These are phyloP conservation scores for Botrytis tulipae DNA, from an alignment of 2,329 filamentous ascomycete genomes.

Conservation along the genomic window DNA sequence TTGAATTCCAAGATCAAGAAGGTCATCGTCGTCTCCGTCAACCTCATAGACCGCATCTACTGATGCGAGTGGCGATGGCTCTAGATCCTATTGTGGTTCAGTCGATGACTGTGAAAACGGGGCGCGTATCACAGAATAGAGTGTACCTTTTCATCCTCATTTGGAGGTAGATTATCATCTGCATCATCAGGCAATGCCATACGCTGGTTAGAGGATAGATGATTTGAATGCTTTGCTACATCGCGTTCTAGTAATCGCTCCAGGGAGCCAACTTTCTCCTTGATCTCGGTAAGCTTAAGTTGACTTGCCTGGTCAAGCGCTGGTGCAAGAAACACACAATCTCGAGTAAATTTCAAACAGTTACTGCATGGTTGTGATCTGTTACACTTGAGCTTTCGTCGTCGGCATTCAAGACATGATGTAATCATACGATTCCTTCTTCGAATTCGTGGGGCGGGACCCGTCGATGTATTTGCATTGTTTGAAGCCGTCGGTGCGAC, in stretches of 20 bases:
- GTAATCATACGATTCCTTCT: conserved; percentile 64
- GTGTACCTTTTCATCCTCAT: conserved; percentile 53
- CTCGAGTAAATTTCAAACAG: conserved; percentile 44
- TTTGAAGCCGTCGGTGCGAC: conserved; percentile 14
- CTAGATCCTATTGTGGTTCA: conserved; percentile 45
- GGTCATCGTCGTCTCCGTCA: conserved; percentile 60
- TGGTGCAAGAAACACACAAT: conserved; percentile 44
- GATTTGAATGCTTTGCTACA: conserved; percentile 50
- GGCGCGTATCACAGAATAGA: background rate
- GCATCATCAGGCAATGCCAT: conserved; percentile 46
- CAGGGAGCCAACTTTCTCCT: conserved; percentile 72
- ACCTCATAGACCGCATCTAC: conserved; percentile 68
- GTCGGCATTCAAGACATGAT: conserved; percentile 68
- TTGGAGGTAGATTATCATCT: conserved; percentile 44
- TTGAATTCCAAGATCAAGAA: conserved; percentile 69
- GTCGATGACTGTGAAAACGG: background rate
- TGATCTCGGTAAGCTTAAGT: conserved; percentile 70
- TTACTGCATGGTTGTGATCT: conserved; percentile 65
- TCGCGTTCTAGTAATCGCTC: conserved; percentile 69
- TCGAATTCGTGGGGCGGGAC: conserved; percentile 31
- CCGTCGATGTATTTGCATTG: background rate
- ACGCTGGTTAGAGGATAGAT: conserved; percentile 22
- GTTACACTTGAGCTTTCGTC: conserved; percentile 77
- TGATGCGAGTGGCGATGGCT: conserved; percentile 60
- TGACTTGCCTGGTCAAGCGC: conserved; percentile 66